Conservation (phyloP, 257 asterid species). For the Solanum sparsipilum region DNA sequence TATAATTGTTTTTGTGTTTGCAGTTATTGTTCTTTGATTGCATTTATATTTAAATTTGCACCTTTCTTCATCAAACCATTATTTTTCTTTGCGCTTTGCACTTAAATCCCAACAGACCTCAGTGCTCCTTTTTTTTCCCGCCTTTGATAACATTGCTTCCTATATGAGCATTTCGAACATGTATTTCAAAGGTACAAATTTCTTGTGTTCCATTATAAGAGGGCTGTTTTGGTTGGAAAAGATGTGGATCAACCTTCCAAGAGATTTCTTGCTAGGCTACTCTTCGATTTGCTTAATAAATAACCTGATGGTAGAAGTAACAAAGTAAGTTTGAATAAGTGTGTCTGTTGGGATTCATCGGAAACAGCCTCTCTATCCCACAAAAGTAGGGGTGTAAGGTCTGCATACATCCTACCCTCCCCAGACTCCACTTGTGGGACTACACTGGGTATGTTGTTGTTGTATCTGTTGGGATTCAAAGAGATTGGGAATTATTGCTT, state of each 20-base stretch:
- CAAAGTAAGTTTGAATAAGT: background rate
- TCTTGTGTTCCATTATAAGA: background rate
- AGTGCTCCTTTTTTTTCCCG: background rate
- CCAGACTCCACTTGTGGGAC: background rate
- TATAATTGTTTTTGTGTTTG: background rate
- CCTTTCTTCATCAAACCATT: background rate
- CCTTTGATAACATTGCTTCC: background rate
- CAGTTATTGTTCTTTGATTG: background rate
- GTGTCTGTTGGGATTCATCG: background rate
- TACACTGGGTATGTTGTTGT: background rate
- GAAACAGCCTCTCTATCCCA: background rate
- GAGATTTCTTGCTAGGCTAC: background rate
- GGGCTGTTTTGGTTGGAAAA: background rate
- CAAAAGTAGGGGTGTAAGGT: background rate
- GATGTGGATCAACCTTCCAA: background rate
- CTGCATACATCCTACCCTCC: background rate
- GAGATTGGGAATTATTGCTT: background rate
- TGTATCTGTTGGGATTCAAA: background rate
- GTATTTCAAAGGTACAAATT: background rate
- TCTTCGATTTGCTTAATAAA: background rate
- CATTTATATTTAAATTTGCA: background rate
- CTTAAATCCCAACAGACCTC: background rate
- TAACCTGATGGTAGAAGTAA: background rate
- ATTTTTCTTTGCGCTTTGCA: background rate
- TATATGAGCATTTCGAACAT: background rate